Percentiles rank a stretch among this genome's conserved stretches.
Evolutionary conservation across 1,284 basidiomycete genomes (phyloP).

Genomic region (Pholiota adiposa): DNA sequence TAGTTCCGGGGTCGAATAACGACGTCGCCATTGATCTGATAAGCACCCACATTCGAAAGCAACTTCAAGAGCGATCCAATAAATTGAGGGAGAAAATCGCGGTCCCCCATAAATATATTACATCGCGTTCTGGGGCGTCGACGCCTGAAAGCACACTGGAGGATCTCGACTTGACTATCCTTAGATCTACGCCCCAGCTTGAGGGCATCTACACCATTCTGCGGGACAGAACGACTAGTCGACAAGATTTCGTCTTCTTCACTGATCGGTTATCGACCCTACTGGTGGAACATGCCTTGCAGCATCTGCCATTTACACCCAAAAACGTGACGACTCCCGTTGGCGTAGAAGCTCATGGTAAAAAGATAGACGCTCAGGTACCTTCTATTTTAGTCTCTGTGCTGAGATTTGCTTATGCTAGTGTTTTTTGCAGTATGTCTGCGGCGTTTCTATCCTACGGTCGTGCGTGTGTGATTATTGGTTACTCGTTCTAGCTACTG

Average conservation of each 20-base stretch:
- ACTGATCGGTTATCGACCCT: slow-evolving; percentile 85
- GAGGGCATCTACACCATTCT: slow-evolving; percentile 90
- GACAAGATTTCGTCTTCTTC: slow-evolving; percentile 91
- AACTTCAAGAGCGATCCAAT: slow-evolving; percentile 80
- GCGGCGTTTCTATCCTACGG: slow-evolving; percentile 84
- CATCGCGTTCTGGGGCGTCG: slow-evolving; percentile 34
- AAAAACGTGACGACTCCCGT: slow-evolving; percentile 75
- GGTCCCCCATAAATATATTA: slow-evolving; percentile 42
- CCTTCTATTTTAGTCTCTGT: slow-evolving; percentile 11
- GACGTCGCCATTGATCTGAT: slow-evolving; percentile 93
- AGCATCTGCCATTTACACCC: slow-evolving; percentile 73
- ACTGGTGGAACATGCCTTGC: slow-evolving; percentile 85
- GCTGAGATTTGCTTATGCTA: background rate
- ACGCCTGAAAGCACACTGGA: slow-evolving; percentile 39
- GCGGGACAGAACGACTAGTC: slow-evolving; percentile 69
- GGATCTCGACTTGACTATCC: slow-evolving; percentile 63
- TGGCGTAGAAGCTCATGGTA: slow-evolving; percentile 61
- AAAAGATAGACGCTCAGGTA: slow-evolving; percentile 63
- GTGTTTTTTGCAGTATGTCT: slow-evolving; percentile 54
- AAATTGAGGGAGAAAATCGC: slow-evolving; percentile 79
- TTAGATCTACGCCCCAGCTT: slow-evolving; percentile 85
- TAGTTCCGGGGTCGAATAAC: slow-evolving; percentile 90
- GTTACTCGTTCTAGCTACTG: background rate
- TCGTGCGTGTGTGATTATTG: slow-evolving; percentile 60
- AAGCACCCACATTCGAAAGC: slow-evolving; percentile 86